Base-by-base conservation (phyloP, 495 filamentous ascomycete genomes). In the Podospora australis region DNA sequence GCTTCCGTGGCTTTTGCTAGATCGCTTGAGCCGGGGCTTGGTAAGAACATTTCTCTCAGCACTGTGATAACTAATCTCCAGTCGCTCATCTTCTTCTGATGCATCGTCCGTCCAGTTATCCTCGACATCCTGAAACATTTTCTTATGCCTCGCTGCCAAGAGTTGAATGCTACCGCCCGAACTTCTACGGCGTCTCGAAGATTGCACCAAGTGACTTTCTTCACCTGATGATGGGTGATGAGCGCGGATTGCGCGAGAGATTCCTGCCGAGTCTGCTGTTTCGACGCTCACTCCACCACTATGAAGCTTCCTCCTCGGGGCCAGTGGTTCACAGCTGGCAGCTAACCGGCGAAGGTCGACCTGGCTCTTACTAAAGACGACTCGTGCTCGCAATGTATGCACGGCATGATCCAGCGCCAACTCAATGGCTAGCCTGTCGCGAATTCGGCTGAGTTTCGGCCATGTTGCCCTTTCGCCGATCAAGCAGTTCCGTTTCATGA, bases 401-500 rank as follows among this genome's bases (percentile, higher is more conserved):
- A 96, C 87, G 6, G 87, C 89, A 23, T 79, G 74, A 60, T 96
- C 90, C 5, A 96, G 68, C 10, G 88, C 87, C 21, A 96, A 68
- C 63, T 96, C 90, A 36, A 96, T 86, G 10, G 88, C 86, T 53
- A 84, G 84, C 46, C 88, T 83, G 56, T 94, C 92, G 32, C 83
- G 72, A 48, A 96, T 82, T 8, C 87, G 80, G 48, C 82, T 83
- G 1, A 96, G 65, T 57, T 88, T 87, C 1, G 90, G 88, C 90
- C 90, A 96, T 1, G 90, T 92, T 20, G 90, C 91, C 50, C 83
- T 72, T 62, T 96, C 87, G 17, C 90, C 90, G 32, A 77, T 73
- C 9, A 87, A 64, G 55, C 83, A 85, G 21, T 87, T 82, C 24
- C 84, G 72, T 1, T 80, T 59, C 85, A 96, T 92, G 66, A 94